Percentiles rank a stretch among this genome's conserved stretches.
Conservation (phyloP, 345 rosid genomes). For the Hibiscus trionum region DNA sequence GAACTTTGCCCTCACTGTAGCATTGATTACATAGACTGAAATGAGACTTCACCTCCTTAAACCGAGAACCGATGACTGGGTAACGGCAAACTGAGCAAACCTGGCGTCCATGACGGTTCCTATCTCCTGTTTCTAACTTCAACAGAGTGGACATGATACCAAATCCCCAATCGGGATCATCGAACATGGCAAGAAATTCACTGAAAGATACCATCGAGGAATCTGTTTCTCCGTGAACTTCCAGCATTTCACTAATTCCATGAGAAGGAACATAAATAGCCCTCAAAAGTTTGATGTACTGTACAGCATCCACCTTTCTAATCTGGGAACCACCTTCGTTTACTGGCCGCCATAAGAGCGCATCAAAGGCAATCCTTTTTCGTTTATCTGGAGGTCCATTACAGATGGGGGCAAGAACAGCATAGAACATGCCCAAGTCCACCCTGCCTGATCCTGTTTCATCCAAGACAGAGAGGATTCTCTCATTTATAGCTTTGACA, state of each 20-base stretch:
- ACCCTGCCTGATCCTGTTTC: slow-evolving; percentile 84
- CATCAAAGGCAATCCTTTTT: slow-evolving; percentile 71
- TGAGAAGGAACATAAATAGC: slow-evolving; percentile 65
- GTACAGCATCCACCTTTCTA: slow-evolving; percentile 49
- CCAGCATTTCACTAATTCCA: slow-evolving; percentile 55
- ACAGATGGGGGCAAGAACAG: slow-evolving; percentile 78
- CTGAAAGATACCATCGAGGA: slow-evolving; percentile 53
- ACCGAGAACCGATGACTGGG: slow-evolving; percentile 83
- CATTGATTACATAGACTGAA: slow-evolving; percentile 89
- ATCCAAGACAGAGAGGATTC: slow-evolving; percentile 66
- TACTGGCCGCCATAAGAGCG: slow-evolving; percentile 79
- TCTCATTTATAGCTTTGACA: slow-evolving; percentile 83
- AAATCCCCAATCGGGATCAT: slow-evolving; percentile 88
- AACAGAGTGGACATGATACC: slow-evolving; percentile 73
- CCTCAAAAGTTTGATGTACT: slow-evolving; percentile 62
- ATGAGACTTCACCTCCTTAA: slow-evolving; percentile 80
- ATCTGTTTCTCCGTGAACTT: slow-evolving; percentile 62
- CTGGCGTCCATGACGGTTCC: slow-evolving; percentile 75
- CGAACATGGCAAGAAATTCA: slow-evolving; percentile 76
- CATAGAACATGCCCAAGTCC: slow-evolving; percentile 84
- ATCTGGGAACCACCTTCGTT: slow-evolving; percentile 76
- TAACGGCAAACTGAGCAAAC: slow-evolving; percentile 85
- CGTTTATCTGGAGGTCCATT: slow-evolving; percentile 69
- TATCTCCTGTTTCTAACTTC: slow-evolving; percentile 80
- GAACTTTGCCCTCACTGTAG: slow-evolving; percentile 92